phyloP scores from a whole-genome alignment of 192 early-diverging fungal genomes.

The Rhizoclosmatium sp. region DNA sequence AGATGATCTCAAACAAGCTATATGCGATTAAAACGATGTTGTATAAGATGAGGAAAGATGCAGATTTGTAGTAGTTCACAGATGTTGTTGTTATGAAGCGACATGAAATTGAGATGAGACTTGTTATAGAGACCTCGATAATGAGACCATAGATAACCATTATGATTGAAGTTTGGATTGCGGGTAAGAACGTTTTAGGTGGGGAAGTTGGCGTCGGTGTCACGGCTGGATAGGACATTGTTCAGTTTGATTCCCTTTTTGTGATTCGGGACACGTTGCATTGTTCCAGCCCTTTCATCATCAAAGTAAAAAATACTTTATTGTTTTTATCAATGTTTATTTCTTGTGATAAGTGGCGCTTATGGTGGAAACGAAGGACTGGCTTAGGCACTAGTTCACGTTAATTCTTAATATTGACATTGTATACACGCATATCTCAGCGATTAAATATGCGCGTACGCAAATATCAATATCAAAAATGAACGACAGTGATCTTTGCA shows the following conservation, averaged over 20 bases:
- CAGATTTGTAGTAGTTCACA: background rate
- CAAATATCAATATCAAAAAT: background rate
- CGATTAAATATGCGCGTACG: background rate
- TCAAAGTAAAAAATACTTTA: too few species aligned
- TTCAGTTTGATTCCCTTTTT: too few species aligned
- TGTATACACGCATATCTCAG: background rate
- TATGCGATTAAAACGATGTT: background rate
- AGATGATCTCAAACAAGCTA: background rate
- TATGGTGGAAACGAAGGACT: too few species aligned
- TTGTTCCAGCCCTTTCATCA: too few species aligned
- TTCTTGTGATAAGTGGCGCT: too few species aligned
- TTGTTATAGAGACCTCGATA: background rate
- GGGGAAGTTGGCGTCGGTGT: too few species aligned
- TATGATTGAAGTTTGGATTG: background rate
- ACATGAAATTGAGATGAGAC: background rate
- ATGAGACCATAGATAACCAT: background rate
- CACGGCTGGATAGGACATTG: too few species aligned
- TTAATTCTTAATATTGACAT: too few species aligned
- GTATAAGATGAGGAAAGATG: background rate
- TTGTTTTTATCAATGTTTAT: too few species aligned
- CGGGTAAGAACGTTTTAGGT: too few species aligned
- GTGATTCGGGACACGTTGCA: too few species aligned
- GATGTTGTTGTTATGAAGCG: background rate
- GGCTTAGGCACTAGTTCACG: too few species aligned
- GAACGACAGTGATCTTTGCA: background rate